Evolutionary conservation across 2,329 filamentous ascomycete species (phyloP).

Genomic region (Exserohilum rostratum): DNA sequence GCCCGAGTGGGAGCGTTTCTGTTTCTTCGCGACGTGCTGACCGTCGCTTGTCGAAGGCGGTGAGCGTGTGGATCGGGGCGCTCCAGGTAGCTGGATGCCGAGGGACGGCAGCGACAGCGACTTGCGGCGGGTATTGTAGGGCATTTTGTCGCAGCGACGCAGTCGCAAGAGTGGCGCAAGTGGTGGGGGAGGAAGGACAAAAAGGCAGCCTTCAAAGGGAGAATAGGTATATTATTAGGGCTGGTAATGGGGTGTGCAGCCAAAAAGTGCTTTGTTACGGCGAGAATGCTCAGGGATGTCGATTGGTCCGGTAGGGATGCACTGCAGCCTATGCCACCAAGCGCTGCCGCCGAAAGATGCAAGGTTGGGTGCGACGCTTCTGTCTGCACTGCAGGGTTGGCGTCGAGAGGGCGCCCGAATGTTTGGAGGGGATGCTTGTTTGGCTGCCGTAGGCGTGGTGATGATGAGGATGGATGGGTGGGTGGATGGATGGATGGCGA

Average conservation of each 20-base stretch:
- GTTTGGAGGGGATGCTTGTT: constrained; percentile 14
- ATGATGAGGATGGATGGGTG: constrained; percentile 1
- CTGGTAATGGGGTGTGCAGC: constrained; percentile 31
- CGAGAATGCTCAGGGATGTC: constrained; percentile 35
- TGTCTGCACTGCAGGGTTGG: constrained; percentile 28
- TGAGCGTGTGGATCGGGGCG: constrained; percentile 60
- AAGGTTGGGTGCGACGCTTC: constrained; percentile 43
- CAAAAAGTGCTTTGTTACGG: constrained; percentile 41
- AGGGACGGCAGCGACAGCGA: constrained; percentile 90
- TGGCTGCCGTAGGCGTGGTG: not conserved
- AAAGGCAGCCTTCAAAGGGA: constrained; percentile 8
- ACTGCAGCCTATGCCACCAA: constrained; percentile 39
- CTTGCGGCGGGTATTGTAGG: constrained; percentile 96
- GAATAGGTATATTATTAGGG: constrained; percentile 32
- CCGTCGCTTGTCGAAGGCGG: constrained; percentile 63
- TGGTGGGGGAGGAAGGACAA: constrained; percentile 4
- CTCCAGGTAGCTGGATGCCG: constrained; percentile 78
- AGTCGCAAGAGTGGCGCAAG: constrained; percentile 18
- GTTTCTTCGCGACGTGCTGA: constrained; percentile 62
- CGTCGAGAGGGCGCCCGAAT: constrained; percentile 19
- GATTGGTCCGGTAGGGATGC: constrained; percentile 46
- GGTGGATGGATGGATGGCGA: constrained; percentile 6
- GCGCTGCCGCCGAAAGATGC: constrained; percentile 37
- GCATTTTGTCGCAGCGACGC: constrained; percentile 63
- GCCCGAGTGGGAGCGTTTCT: constrained; percentile 76